A percentile compares a stretch with the other conserved stretches of the same genome.
Evolutionary conservation across 2,329 filamentous ascomycete genomes (phyloP).

Genomic region (Herpotrichia juniperi): DNA sequence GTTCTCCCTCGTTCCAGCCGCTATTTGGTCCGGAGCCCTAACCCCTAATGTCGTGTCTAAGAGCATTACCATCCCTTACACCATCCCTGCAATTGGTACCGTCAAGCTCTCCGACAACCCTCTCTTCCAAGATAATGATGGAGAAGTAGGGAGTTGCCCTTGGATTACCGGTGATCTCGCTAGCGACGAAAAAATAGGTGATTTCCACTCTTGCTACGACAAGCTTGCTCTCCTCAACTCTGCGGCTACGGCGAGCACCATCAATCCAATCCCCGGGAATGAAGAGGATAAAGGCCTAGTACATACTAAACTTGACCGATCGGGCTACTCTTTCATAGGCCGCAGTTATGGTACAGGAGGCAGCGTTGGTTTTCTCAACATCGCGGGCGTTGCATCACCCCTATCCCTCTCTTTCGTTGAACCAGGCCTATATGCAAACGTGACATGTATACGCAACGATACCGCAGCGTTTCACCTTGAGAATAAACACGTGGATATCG

Average conservation of each 20-base stretch:
- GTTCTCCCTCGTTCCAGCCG: slow-evolving; percentile 8
- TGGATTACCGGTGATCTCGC: background rate
- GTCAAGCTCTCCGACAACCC: background rate
- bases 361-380: slow-evolving; percentile 2
- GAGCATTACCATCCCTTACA: slow-evolving; percentile 2
- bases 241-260: background rate
- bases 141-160: background rate
- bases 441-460: slow-evolving; percentile 4
- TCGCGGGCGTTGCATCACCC: slow-evolving; percentile 1
- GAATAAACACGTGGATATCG: background rate
- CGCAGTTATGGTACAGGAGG: slow-evolving; percentile 10
- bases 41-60: slow-evolving; percentile 8
- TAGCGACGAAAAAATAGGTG: background rate
- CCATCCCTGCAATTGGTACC: background rate
- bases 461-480: background rate
- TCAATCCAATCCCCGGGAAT: background rate
- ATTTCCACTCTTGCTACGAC: background rate
- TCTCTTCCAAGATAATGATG: background rate
- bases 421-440: slow-evolving; percentile 1
- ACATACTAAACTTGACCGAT: background rate
- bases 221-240: background rate
- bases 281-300: background rate
- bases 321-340: slow-evolving; percentile 5
- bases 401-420: slow-evolving; percentile 6
- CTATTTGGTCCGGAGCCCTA: slow-evolving; percentile 11